Percentiles rank a stretch among this genome's conserved stretches.
Evolutionary conservation across 495 filamentous ascomycete genomes (phyloP).

Genomic region (Xanthoparmelia taractica): DNA sequence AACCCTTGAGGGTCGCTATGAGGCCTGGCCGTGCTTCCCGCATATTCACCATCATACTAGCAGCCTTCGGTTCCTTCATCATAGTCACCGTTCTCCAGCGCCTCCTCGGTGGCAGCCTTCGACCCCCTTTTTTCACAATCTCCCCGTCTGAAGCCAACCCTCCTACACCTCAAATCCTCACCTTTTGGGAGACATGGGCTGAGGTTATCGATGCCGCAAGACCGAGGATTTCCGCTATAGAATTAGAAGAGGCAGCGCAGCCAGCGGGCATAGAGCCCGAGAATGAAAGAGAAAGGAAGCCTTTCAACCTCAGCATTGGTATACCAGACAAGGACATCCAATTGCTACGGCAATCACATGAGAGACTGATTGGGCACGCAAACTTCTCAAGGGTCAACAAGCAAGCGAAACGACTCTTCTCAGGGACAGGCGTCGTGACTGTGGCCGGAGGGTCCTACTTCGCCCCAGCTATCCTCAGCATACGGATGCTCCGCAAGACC

Average conservation of each 20-base stretch:
- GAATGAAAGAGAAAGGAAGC: conserved; percentile 9
- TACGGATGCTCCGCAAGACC: conserved; percentile 52
- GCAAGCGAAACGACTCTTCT: conserved; percentile 5
- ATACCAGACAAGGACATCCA: conserved; percentile 13
- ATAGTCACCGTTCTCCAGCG: conserved; percentile 1
- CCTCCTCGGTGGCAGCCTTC: conserved; percentile 3
- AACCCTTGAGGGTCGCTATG: neutral
- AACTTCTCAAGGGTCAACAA: conserved; percentile 10
- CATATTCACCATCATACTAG: conserved; percentile 5
- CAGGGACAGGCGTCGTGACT: conserved; percentile 43
- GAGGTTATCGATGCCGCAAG: conserved; percentile 6
- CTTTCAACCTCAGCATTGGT: conserved; percentile 7
- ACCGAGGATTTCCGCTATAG: conserved; percentile 4
- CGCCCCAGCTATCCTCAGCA: conserved; percentile 44
- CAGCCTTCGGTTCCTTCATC: conserved; percentile 6
- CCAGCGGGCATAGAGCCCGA: conserved; percentile 4
- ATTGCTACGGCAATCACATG: conserved; percentile 9
- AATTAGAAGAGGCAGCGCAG: neutral
- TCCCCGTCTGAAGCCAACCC: conserved; percentile 4
- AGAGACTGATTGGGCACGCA: neutral
- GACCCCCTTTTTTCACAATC: conserved; percentile 7
- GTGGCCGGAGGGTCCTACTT: conserved; percentile 42
- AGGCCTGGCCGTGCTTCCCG: conserved; percentile 7
- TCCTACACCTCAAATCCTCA: conserved; percentile 11
- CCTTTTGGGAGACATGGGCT: conserved; percentile 12